Conservation (phyloP, 768 basidiomycete species). For the Macrolepiota albuminosa region DNA sequence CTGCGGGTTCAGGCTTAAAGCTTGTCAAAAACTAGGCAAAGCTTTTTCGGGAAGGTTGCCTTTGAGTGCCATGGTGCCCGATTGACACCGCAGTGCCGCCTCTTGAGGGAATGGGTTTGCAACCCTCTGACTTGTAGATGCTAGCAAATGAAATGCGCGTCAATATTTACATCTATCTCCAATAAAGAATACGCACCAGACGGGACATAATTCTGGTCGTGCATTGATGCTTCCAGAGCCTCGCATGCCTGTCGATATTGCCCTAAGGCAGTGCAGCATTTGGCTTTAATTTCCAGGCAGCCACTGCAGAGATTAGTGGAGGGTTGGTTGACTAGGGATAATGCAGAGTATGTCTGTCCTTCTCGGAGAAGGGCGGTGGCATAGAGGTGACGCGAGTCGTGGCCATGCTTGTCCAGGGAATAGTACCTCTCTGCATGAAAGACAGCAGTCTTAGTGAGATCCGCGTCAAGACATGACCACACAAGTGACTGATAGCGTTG, state of each 20-base stretch:
- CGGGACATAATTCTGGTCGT: slow-evolving; percentile 46
- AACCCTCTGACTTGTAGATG: slow-evolving; percentile 47
- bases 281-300: slow-evolving; percentile 75
- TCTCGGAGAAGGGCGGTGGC: slow-evolving; percentile 70
- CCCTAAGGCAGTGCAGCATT: slow-evolving; percentile 68
- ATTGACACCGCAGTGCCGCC: slow-evolving; percentile 69
- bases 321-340: slow-evolving; percentile 62
- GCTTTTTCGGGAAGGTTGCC: slow-evolving; percentile 77
- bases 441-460: slow-evolving; percentile 72
- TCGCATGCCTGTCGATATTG: slow-evolving; percentile 75
- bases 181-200: slow-evolving; percentile 42
- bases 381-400: slow-evolving; percentile 83
- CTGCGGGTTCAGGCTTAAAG: slow-evolving; percentile 69
- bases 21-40: slow-evolving; percentile 62
- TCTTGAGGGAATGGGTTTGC: slow-evolving; percentile 65
- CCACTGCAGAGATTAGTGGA: slow-evolving; percentile 61
- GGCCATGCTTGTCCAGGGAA: slow-evolving; percentile 62
- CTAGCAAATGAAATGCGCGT: slow-evolving; percentile 26
- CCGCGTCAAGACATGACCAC: slow-evolving; percentile 82
- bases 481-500: slow-evolving; percentile 69
- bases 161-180: slow-evolving; percentile 6
- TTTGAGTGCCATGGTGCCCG: slow-evolving; percentile 72
- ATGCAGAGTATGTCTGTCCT: slow-evolving; percentile 70
- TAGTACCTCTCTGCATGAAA: slow-evolving; percentile 89
- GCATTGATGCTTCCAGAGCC: slow-evolving; percentile 59